Percentiles rank a stretch among this genome's conserved stretches.
These are phyloP conservation scores for Hypsizygus marmoreus DNA, from an alignment of 768 basidiomycete species.

Conservation along the genomic window DNA sequence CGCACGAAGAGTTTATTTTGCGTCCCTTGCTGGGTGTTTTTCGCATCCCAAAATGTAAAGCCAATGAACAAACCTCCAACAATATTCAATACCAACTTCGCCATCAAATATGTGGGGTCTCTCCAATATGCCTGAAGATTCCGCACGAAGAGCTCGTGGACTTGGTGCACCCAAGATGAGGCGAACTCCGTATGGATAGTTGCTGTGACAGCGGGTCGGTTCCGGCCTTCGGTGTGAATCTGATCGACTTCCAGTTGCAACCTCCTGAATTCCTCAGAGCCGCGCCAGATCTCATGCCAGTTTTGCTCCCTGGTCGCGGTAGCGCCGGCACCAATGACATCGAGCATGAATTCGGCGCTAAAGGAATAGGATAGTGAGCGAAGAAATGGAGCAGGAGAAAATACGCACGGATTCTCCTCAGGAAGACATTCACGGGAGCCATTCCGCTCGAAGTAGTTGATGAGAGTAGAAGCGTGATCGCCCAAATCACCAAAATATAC, in stretches of 20 bases:
- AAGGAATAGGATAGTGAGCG: neutral
- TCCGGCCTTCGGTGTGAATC: conserved; percentile 52
- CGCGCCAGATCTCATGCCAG: conserved; percentile 62
- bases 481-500: conserved; percentile 80
- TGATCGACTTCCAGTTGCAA: conserved; percentile 41
- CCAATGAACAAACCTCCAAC: conserved; percentile 57
- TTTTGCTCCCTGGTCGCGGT: conserved; percentile 54
- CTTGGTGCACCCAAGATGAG: conserved; percentile 54
- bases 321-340: conserved; percentile 74
- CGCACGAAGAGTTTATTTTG: conserved; percentile 69
- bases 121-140: conserved; percentile 53
- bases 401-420: conserved; percentile 70
- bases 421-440: conserved; percentile 63
- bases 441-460: conserved; percentile 74
- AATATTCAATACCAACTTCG: conserved; percentile 58
- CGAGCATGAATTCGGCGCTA: conserved; percentile 66
- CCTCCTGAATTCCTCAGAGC: conserved; percentile 45
- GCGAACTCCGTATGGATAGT: conserved; percentile 49
- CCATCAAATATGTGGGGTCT: conserved; percentile 59
- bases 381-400: neutral
- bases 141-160: conserved; percentile 44
- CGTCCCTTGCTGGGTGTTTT: conserved; percentile 54
- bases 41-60: conserved; percentile 64
- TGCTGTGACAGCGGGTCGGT: conserved; percentile 36
- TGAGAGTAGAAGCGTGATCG: conserved; percentile 57